Evolutionary conservation across 2,329 filamentous ascomycete genomes (phyloP), one percentile per base, ranked within the genome.

Genomic region (Aspergillus sp.): DNA sequence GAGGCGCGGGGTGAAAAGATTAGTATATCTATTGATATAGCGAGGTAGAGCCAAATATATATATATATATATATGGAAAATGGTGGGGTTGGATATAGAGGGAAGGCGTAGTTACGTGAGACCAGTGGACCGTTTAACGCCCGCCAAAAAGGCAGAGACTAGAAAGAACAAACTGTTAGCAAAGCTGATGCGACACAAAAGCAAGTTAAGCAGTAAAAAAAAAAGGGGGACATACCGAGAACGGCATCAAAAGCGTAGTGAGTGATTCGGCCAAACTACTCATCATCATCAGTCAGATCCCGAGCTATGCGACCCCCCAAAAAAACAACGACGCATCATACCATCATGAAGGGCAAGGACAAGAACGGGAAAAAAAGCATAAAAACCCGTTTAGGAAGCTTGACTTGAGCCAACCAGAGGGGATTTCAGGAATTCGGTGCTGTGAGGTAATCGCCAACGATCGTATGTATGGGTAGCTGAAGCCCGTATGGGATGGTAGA

Each of bases 181-280:
- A 26, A 26, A 7, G 19, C 3, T 37, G 9, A 32, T 32, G 19
- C 19, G 31, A 32, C 31, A 32, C 4, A 32, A 32, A 9, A 32
- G 31, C 9, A 39, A 33, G n/a, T 30, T n/a, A 32, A 30, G 31
- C 10, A 30, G 32, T 19, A 6, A 34, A 33, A 46, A 4, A 7
- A 4, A 45, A 37, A 37, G 37, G 33, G 35, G 26, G 35, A 76
- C 86, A 59, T 81, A 93, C 88, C 76, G 59, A 97, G 82, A 57
- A 97, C 89, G 52, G 91, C 91, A 72, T 97, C 91, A 69, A 97
- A 91, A 62, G 90, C 88, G 75, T 94, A 95, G 75, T 97, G 91
- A 67, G 88, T 87, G 62, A 97, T 73, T 70, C 86, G 85, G 76
- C 90, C 91, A 72, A 97, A 78, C 91, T 96, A 84, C 72, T 74